phyloP scores from a whole-genome alignment of 257 asterid species.

The Solanum etuberosum region DNA sequence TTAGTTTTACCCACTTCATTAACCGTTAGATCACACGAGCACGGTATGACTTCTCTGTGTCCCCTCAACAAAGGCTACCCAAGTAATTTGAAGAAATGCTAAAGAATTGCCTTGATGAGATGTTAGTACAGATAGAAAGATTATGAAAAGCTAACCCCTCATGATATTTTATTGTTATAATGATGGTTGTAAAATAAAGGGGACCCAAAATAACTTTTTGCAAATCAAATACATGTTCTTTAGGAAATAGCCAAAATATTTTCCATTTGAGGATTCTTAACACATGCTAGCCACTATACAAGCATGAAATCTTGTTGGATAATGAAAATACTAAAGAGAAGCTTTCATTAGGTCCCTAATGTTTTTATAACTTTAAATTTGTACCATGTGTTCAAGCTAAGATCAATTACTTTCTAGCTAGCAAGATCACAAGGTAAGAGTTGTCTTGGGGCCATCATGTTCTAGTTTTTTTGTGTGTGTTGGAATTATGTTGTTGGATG shows the following conservation, averaged over 20 bases:
- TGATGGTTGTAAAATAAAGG: background rate
- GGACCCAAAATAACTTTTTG: background rate
- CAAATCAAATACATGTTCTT: background rate
- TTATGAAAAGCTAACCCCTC: background rate
- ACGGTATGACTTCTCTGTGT: background rate
- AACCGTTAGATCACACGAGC: background rate
- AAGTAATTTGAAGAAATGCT: background rate
- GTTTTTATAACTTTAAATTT: slow-evolving; percentile 25
- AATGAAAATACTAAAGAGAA: slow-evolving; percentile 3
- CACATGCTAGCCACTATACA: slow-evolving; percentile 56
- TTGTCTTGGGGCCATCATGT: slow-evolving; percentile 4
- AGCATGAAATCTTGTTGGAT: slow-evolving; percentile 19
- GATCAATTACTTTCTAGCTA: slow-evolving; percentile 4
- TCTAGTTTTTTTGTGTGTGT: background rate
- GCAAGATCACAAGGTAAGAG: slow-evolving; percentile 13
- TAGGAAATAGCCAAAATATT: background rate
- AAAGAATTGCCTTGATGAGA: background rate
- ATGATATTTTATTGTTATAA: background rate
- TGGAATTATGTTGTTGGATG: background rate
- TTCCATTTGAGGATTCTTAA: slow-evolving; percentile 1
- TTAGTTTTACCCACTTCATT: background rate
- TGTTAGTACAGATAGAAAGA: background rate
- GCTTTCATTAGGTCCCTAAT: slow-evolving; percentile 29
- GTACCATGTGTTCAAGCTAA: slow-evolving; percentile 25
- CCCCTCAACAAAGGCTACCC: background rate